A percentile compares a stretch with the other conserved stretches of the same genome.
These are phyloP conservation scores for Hemileccinum hortonii DNA, from an alignment of 1,284 basidiomycete species.

Conservation along the genomic window DNA sequence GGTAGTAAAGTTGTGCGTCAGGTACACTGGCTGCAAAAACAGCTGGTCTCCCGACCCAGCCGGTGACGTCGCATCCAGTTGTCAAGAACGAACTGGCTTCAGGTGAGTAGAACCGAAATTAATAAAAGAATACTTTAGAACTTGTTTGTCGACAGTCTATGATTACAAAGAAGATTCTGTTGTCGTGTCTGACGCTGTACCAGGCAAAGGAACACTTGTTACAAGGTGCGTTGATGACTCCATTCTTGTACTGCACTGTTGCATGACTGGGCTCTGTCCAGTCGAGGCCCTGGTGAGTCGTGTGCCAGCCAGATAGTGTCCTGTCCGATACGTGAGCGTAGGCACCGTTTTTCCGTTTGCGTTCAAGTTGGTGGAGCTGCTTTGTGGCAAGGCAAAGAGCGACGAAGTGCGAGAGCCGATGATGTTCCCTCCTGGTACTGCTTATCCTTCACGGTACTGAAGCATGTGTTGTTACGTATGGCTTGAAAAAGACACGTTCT, in stretches of 20 bases:
- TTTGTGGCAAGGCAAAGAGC: slow-evolving; percentile 66
- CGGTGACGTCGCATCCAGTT: slow-evolving; percentile 79
- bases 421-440: slow-evolving; percentile 68
- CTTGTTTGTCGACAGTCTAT: slow-evolving; percentile 51
- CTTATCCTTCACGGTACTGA: slow-evolving; percentile 31
- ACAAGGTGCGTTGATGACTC: slow-evolving; percentile 54
- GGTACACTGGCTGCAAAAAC: slow-evolving; percentile 70
- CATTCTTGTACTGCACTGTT: background rate
- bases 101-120: slow-evolving; percentile 37
- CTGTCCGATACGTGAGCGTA: slow-evolving; percentile 21
- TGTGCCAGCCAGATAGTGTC: background rate
- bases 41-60: slow-evolving; percentile 60
- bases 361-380: slow-evolving; percentile 66
- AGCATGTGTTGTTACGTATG: slow-evolving; percentile 17
- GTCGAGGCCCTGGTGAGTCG: slow-evolving; percentile 72
- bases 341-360: slow-evolving; percentile 80
- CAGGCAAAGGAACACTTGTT: slow-evolving; percentile 56
- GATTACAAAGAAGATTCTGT: slow-evolving; percentile 78
- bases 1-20: slow-evolving; percentile 26
- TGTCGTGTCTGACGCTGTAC: slow-evolving; percentile 52
- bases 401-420: slow-evolving; percentile 70
- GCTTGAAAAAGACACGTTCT: slow-evolving; percentile 9
- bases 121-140: background rate
- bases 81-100: slow-evolving; percentile 63
- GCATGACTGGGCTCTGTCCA: slow-evolving; percentile 27